phyloP scores from a whole-genome alignment of 2,329 filamentous ascomycete species.

The Ophiocordyceps camponoti-floridani region DNA sequence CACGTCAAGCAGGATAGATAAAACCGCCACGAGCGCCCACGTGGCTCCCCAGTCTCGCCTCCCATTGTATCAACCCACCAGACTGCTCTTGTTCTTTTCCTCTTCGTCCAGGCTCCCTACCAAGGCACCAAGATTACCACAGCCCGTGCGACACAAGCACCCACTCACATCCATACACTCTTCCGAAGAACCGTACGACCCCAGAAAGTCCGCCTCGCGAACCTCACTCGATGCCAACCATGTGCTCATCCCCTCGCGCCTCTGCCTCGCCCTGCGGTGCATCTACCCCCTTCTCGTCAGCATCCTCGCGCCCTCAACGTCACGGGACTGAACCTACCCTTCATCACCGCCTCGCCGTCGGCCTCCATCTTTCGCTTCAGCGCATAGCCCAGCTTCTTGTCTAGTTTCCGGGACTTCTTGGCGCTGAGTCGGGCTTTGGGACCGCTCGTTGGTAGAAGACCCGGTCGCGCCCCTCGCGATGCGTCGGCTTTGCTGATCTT shows the following conservation, averaged over 20 bases:
- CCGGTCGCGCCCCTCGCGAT: conserved; percentile 30
- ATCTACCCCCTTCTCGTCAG: conserved; percentile 4
- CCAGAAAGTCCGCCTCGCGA: neutral
- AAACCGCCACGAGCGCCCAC: neutral
- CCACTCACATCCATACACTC: neutral
- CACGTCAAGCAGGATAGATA: neutral
- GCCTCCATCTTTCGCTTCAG: conserved; percentile 32
- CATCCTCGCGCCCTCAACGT: neutral
- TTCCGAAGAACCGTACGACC: neutral
- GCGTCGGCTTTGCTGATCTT: conserved; percentile 24
- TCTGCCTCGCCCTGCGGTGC: conserved; percentile 2
- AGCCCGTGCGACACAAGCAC: neutral
- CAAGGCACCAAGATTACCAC: neutral
- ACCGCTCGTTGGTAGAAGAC: conserved; percentile 36
- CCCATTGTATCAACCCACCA: neutral
- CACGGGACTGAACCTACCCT: conserved; percentile 14
- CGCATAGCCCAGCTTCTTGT: conserved; percentile 33
- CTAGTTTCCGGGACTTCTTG: conserved; percentile 38
- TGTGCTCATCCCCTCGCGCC: neutral
- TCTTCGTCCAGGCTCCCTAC: neutral
- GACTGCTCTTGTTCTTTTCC: conserved; percentile 4
- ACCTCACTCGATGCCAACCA: neutral
- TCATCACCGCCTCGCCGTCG: conserved; percentile 31
- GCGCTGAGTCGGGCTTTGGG: conserved; percentile 30
- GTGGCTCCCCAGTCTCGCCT: neutral